Evolutionary conservation across 1,284 basidiomycete genomes (phyloP).

Genomic region (Lignosus rhinocerotis): DNA sequence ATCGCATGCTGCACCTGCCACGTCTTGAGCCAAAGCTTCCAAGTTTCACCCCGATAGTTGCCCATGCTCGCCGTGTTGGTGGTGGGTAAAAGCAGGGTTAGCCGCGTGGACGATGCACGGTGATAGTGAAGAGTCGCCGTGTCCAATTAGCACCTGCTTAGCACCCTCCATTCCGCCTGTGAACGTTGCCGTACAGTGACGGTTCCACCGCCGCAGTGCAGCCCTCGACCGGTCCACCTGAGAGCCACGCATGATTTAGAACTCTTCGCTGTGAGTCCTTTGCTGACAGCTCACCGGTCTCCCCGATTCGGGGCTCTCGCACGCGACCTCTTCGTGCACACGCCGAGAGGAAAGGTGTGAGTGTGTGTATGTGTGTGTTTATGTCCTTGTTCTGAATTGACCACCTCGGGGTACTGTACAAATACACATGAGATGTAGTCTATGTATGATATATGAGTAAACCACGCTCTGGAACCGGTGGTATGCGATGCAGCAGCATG

Average conservation of each 20-base stretch:
- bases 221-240: conserved; percentile 18
- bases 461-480: conserved; percentile 17
- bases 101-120: conserved; percentile 1
- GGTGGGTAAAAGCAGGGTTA: neutral
- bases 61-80: no score
- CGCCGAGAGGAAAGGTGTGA: neutral
- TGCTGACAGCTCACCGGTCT: conserved; percentile 5
- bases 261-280: conserved; percentile 6
- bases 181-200: conserved; percentile 12
- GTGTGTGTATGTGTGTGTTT: conserved; percentile 4
- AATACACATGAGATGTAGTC: conserved; percentile 50
- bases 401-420: conserved; percentile 39
- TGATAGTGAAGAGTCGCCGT: neutral
- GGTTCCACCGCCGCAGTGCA: conserved; percentile 9
- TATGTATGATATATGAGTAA: conserved; percentile 38
- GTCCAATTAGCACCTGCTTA: neutral
- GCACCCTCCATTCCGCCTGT: conserved; percentile 1
- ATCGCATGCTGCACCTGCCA: no score
- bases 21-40: no score
- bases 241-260: conserved; percentile 10
- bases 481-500: conserved; percentile 24
- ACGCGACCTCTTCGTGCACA: conserved; percentile 1
- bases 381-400: conserved; percentile 17
- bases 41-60: no score
- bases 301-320: conserved; percentile 2